Percentiles rank a stretch among this genome's conserved stretches.
Conservation (phyloP, 2,329 filamentous ascomycete genomes). For the Fusarium poae region DNA sequence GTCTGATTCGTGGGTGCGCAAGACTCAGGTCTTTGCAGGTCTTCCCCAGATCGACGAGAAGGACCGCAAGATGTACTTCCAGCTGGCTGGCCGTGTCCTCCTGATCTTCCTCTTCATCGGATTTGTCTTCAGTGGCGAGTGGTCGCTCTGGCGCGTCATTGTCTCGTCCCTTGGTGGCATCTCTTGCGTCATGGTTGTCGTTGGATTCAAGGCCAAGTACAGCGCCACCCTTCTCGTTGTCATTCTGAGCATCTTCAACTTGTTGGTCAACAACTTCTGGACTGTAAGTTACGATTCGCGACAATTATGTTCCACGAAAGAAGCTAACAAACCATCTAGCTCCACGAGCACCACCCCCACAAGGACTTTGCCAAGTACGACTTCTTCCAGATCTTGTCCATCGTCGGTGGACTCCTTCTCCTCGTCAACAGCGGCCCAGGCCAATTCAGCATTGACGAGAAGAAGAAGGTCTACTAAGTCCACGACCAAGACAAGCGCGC, state of each 20-base stretch:
- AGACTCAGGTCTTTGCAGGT: slow-evolving; percentile 95
- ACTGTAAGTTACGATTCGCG: slow-evolving; percentile 73
- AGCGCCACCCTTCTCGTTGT: slow-evolving; percentile 95
- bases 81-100: slow-evolving; percentile 93
- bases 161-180: slow-evolving; percentile 88
- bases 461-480: slow-evolving; percentile 98
- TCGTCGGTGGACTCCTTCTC: slow-evolving; percentile 94
- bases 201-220: slow-evolving; percentile 99
- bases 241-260: slow-evolving; percentile 95
- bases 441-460: slow-evolving; percentile 98
- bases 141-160: slow-evolving; percentile 88
- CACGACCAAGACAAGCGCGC: slow-evolving; percentile 8
- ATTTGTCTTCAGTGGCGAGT: slow-evolving; percentile 94
- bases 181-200: slow-evolving; percentile 97
- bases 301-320: neutral
- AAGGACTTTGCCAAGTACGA: slow-evolving; percentile 99
- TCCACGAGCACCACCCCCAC: slow-evolving; percentile 97
- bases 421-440: slow-evolving; percentile 99
- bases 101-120: slow-evolving; percentile 98
- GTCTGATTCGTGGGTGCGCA: slow-evolving; percentile 97
- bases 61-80: slow-evolving; percentile 99
- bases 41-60: slow-evolving; percentile 96
- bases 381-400: slow-evolving; percentile 99
- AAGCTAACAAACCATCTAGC: slow-evolving; percentile 63
- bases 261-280: slow-evolving; percentile 99